phyloP scores from a whole-genome alignment of 73 alveolate genomes.

The Paramecium tetraurelia region DNA sequence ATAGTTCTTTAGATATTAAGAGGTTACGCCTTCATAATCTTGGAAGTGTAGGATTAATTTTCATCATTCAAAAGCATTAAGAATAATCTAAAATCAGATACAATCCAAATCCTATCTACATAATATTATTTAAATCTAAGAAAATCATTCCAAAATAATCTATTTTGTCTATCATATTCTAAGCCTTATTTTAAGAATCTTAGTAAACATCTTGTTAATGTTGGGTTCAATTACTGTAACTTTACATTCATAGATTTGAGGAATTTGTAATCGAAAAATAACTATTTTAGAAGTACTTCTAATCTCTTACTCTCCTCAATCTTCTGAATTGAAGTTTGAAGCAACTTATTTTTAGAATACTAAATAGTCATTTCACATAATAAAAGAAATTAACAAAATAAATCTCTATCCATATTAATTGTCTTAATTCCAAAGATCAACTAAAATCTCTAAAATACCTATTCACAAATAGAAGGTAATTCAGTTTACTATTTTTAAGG shows the following conservation, averaged over 20 bases:
- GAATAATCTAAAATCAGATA: background rate
- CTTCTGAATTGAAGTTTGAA: background rate
- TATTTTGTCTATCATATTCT: conserved; percentile 3
- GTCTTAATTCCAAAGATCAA: background rate
- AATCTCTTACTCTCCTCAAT: background rate
- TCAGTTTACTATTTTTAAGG: background rate
- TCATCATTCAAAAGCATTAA: conserved; percentile 20
- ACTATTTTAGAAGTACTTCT: background rate
- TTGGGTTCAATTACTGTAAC: background rate
- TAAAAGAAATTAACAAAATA: conserved; percentile 14
- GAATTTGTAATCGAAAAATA: background rate
- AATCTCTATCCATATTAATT: background rate
- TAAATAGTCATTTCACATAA: background rate
- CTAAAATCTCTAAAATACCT: background rate
- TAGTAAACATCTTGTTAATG: background rate
- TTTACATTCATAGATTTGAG: background rate
- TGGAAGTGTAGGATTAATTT: background rate
- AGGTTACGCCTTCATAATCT: background rate
- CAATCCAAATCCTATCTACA: background rate
- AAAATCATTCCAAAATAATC: conserved; percentile 3
- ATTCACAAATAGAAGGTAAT: background rate
- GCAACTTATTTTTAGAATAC: background rate
- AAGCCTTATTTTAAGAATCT: background rate
- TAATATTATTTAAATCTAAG: background rate
- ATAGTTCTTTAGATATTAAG: background rate